Conservation (phyloP, 2,329 filamentous ascomycete genomes). For the Scorias spongiosa region DNA sequence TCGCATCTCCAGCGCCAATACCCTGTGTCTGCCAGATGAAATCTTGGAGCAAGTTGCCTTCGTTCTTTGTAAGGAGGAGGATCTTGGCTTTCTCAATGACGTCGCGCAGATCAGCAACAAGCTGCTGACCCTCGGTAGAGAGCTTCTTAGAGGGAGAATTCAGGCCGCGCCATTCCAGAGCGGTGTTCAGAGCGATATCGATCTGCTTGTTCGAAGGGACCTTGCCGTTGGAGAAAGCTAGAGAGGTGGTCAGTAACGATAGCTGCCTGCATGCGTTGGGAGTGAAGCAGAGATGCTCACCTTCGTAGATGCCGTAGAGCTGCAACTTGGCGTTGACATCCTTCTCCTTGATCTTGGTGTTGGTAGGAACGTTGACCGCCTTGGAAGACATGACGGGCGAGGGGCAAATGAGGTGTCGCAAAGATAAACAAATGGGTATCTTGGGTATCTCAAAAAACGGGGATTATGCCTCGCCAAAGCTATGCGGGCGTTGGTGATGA, state of each 20-base stretch:
- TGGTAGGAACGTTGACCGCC: conserved; percentile 56
- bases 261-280: not conserved
- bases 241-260: conserved; percentile 13
- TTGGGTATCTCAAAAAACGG: too few species aligned
- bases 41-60: conserved; percentile 85
- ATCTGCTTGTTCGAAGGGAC: conserved; percentile 93
- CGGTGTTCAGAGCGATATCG: conserved; percentile 84
- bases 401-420: not conserved
- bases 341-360: conserved; percentile 61
- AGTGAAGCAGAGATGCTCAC: conserved; percentile 23
- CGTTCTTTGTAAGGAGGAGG: conserved; percentile 81
- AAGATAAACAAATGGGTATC: too few species aligned
- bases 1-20: conserved; percentile 48
- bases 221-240: conserved; percentile 77
- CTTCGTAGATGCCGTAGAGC: conserved; percentile 72
- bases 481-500: not conserved
- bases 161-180: conserved; percentile 56
- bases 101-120: conserved; percentile 61
- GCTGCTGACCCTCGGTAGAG: conserved; percentile 63
- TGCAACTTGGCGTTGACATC: conserved; percentile 90
- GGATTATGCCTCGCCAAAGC: too few species aligned
- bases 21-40: conserved; percentile 90
- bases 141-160: conserved; percentile 58
- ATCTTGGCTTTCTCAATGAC: conserved; percentile 75
- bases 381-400: conserved; percentile 16